Percentiles rank a stretch among this genome's conserved stretches.
These are phyloP conservation scores for Ordospora colligata DNA, from an alignment of 371 early-diverging fungal genomes.

Conservation along the genomic window DNA sequence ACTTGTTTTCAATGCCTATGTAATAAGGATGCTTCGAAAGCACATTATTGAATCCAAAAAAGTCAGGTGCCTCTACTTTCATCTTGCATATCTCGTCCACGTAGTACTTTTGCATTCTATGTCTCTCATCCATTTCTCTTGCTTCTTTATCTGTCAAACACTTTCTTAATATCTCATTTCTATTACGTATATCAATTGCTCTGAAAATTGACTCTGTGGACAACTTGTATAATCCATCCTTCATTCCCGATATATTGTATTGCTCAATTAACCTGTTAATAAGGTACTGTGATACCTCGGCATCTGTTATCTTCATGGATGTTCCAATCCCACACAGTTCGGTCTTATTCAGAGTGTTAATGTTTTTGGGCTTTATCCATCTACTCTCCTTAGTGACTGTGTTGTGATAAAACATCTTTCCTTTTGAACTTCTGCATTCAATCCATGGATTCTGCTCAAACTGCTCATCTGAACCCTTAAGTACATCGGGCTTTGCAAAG, in stretches of 20 bases:
- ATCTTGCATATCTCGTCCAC: conserved; percentile 1
- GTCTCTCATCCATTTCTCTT: neutral
- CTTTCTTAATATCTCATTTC: neutral
- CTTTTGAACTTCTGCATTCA: neutral
- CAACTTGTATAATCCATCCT: conserved; percentile 3
- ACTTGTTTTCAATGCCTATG: neutral
- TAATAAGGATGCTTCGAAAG: conserved; percentile 8
- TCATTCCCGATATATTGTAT: neutral
- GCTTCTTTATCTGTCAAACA: neutral
- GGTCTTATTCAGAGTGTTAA: neutral
- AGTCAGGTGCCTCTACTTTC: neutral
- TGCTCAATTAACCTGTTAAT: neutral
- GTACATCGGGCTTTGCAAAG: neutral
- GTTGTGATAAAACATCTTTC: neutral
- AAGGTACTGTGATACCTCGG: neutral
- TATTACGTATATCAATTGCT: neutral
- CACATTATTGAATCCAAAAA: neutral
- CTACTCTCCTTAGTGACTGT: neutral
- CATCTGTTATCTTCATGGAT: conserved; percentile 3
- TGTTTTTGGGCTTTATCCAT: neutral
- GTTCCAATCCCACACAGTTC: neutral
- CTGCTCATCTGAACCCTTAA: neutral
- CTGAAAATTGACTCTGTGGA: conserved; percentile 2
- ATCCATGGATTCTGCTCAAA: neutral
- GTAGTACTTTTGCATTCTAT: neutral